Evolutionary conservation across 2,329 filamentous ascomycete species (phyloP), one percentile per base, ranked within the genome.

Genomic region (Fusarium metavorans): DNA sequence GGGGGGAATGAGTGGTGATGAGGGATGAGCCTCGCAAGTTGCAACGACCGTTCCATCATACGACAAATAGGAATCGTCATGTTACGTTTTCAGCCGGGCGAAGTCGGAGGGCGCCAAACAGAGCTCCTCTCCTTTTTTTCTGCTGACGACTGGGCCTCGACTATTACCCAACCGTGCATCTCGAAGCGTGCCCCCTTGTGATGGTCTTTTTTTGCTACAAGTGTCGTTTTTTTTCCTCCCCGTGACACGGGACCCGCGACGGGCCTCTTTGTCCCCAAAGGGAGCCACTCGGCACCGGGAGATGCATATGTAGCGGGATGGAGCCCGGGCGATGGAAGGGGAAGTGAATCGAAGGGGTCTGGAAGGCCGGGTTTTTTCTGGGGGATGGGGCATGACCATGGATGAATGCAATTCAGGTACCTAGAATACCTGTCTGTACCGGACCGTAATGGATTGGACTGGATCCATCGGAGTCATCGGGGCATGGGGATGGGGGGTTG

Each of bases 81-180:
- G 66, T 61, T 73, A 74, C 62, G 66, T 74, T 76, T 66, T 62
- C 45, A 35, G n/a, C 59, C 68, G 74, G 73, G 73, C 73, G 70
- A 76, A 73, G 67, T 73, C 76, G 74, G 76, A 75, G 67, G 63
- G 27, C 48, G 48, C 61, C 41, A 39, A 39, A 34, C 43, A 8
- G 54, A 67, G 54, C 63, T 58, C 48, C 56, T 70, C 63, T 58
- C 48, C 56, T 70, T 67, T 52, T 30, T 32, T 52, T 52, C 48
- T 68, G 72, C 67, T 76, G 69, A 75, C 61, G 48, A 54, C 68
- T 18, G 58, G 68, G 30, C 50, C 41, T 73, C 56, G 60, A 64
- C 66, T 73, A 78, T 77, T 78, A 77, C 76, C 45, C 67, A 77
- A 76, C 66, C 65, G 52, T 74, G 70, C 74, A 73, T 76, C 69